Evolutionary conservation across 805 yeast species (phyloP).

Genomic region (Myxozyma nipponensis): DNA sequence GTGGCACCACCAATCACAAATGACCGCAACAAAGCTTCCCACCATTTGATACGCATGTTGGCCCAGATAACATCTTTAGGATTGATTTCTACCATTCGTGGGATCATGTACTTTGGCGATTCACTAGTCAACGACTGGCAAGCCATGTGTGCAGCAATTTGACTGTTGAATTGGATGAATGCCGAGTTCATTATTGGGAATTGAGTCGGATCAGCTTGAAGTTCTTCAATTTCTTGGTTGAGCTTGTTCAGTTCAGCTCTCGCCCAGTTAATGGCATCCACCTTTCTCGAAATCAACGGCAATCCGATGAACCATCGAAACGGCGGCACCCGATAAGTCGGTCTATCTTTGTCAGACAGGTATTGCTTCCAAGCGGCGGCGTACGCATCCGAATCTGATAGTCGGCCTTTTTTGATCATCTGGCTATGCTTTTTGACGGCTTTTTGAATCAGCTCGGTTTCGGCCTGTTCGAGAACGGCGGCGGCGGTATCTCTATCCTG

Average conservation of each 20-base stretch:
- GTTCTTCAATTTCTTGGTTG: conserved; percentile 58
- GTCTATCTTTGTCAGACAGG: conserved; percentile 61
- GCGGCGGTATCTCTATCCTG: conserved; percentile 35
- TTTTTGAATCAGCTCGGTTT: conserved; percentile 40
- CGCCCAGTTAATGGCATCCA: conserved; percentile 74
- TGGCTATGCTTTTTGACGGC: conserved; percentile 23
- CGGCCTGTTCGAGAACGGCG: conserved; percentile 41
- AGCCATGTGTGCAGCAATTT: conserved; percentile 58
- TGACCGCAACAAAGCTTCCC: conserved; percentile 41
- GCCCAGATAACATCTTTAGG: conserved; percentile 72
- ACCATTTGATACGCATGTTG: conserved; percentile 46
- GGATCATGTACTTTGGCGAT: conserved; percentile 44
- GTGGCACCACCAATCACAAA: conserved; percentile 47
- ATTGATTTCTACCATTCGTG: conserved; percentile 46
- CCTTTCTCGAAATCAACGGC: conserved; percentile 69
- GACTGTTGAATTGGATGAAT: conserved; percentile 59
- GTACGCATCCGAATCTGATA: conserved; percentile 2
- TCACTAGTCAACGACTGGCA: conserved; percentile 47
- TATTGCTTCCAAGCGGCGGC: conserved; percentile 39
- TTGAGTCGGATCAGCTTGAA: conserved; percentile 57
- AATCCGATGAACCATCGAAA: conserved; percentile 30
- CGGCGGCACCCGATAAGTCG: conserved; percentile 54
- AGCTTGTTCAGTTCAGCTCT: conserved; percentile 62
- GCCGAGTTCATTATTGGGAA: conserved; percentile 68
- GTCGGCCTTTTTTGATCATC: conserved; percentile 1